These are phyloP conservation scores for Macrolepiota albuminosa DNA, from an alignment of 768 basidiomycete genomes.

Conservation along the genomic window DNA sequence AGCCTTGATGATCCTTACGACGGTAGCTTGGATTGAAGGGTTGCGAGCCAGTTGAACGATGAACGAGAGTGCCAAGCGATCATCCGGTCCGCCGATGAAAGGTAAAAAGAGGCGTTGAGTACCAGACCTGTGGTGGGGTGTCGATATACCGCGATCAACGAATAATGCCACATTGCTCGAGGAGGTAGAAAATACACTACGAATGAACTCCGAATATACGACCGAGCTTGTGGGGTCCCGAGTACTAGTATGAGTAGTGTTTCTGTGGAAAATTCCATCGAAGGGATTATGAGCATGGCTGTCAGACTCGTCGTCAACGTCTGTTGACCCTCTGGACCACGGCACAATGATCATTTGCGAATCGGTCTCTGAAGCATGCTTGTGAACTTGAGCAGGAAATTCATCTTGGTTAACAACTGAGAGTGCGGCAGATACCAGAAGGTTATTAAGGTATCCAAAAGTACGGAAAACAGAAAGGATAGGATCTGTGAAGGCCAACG, in stretches of 20 bases:
- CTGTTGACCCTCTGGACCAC: conserved; percentile 56
- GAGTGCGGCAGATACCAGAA: conserved; percentile 66
- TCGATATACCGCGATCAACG: conserved; percentile 65
- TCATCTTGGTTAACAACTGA: conserved; percentile 72
- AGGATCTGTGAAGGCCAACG: conserved; percentile 65
- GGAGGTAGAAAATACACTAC: conserved; percentile 71
- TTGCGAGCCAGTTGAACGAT: conserved; percentile 74
- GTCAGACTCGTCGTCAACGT: conserved; percentile 19
- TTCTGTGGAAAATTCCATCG: conserved; percentile 68
- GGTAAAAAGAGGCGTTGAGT: conserved; percentile 73
- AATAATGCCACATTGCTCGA: conserved; percentile 79
- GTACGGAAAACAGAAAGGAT: conserved; percentile 71
- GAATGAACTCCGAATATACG: conserved; percentile 79
- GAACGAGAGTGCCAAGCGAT: conserved; percentile 78
- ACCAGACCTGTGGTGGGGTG: conserved; percentile 19
- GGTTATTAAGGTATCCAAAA: conserved; percentile 65
- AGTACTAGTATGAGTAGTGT: conserved; percentile 19
- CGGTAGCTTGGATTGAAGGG: conserved; percentile 61
- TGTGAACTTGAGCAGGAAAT: conserved; percentile 60
- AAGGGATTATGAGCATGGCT: conserved; percentile 51
- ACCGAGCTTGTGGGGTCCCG: conserved; percentile 49
- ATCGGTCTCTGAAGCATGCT: conserved; percentile 49
- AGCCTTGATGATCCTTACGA: conserved; percentile 54
- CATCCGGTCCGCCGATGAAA: conserved; percentile 94
- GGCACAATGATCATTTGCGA: conserved; percentile 81